Evolutionary conservation across 805 yeast species (phyloP).

Genomic region (Wickerhamiella azyma): DNA sequence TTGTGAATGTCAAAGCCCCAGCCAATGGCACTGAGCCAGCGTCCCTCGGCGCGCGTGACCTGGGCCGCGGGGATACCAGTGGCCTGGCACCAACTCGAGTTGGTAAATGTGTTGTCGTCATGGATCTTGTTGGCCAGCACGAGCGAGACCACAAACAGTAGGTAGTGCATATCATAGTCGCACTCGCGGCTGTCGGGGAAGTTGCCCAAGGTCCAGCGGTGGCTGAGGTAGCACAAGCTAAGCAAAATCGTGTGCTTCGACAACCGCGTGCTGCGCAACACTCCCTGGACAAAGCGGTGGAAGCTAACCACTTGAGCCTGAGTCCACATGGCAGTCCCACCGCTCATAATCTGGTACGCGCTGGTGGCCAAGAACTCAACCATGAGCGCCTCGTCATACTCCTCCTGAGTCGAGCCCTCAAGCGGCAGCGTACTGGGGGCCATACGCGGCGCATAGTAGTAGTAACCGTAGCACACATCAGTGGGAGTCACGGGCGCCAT

Average conservation of each 20-base stretch:
- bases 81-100: conserved; percentile 93
- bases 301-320: conserved; percentile 35
- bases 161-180: conserved; percentile 28
- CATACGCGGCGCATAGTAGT: conserved; percentile 51
- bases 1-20: conserved; percentile 4
- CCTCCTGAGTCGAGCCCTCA: conserved; percentile 23
- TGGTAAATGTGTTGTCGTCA: conserved; percentile 93
- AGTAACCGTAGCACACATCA: conserved; percentile 9
- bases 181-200: conserved; percentile 21
- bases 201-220: conserved; percentile 36
- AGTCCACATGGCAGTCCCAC: conserved; percentile 16
- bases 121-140: conserved; percentile 85
- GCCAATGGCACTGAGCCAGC: conserved; percentile 37
- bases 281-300: conserved; percentile 45
- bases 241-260: conserved; percentile 71
- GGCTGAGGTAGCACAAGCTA: conserved; percentile 66
- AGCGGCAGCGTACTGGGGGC: conserved; percentile 22
- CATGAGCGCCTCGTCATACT: conserved; percentile 69
- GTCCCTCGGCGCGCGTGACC: conserved; percentile 54
- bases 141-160: conserved; percentile 49
- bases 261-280: conserved; percentile 73
- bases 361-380: conserved; percentile 67
- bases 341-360: conserved; percentile 39
- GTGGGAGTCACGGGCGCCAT: neutral
- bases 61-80: conserved; percentile 55